Conservation (phyloP, 1,139 yeast species). For the Sugiyamaella paludigena region DNA sequence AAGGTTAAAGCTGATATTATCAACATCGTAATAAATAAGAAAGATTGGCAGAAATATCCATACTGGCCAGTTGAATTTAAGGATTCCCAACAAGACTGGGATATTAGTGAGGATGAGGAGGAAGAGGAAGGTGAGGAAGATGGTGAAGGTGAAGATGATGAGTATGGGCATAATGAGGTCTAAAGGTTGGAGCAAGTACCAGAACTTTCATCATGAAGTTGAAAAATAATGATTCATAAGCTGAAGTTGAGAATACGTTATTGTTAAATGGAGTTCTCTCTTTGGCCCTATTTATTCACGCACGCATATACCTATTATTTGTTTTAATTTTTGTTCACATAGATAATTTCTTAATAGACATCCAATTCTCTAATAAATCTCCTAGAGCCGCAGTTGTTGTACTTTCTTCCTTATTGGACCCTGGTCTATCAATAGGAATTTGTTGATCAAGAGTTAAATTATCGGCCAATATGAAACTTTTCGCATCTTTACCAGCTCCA, state of each 20-base stretch:
- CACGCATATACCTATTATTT: background rate
- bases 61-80: constrained; percentile 40
- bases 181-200: background rate
- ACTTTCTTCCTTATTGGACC: background rate
- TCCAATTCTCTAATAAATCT: constrained; percentile 4
- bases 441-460: constrained; percentile 10
- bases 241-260: background rate
- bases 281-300: background rate
- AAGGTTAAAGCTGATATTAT: constrained; percentile 38
- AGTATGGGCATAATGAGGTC: constrained; percentile 8
- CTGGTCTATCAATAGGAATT: background rate
- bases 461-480: constrained; percentile 6
- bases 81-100: constrained; percentile 27
- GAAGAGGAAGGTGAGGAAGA: constrained; percentile 17
- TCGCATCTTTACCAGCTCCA: constrained; percentile 1
- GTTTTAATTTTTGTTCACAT: background rate
- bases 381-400: constrained; percentile 1
- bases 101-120: constrained; percentile 27
- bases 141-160: constrained; percentile 10
- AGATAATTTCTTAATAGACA: constrained; percentile 3
- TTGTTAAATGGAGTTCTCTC: background rate
- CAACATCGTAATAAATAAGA: constrained; percentile 37
- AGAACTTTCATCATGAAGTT: background rate
- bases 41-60: constrained; percentile 38
- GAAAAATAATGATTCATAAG: background rate